Evolutionary conservation across 495 filamentous ascomycete species (phyloP), one percentile per base, ranked within the genome.

Genomic region (Penicillium robsamsonii): DNA sequence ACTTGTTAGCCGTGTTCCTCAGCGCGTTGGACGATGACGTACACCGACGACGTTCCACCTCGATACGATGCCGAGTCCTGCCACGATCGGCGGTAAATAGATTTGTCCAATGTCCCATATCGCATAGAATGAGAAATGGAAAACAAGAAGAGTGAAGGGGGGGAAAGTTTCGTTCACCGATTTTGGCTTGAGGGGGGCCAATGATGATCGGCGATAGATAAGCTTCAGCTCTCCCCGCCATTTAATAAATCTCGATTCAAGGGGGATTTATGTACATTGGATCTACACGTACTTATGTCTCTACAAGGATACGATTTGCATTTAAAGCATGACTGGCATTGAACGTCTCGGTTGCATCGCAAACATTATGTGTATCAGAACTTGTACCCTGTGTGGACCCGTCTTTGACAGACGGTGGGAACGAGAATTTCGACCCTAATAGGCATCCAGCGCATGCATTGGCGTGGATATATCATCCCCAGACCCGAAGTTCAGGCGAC

Each of bases 321-420:
- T 53, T 63, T 69, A 66, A 60, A 65, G 63, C 60, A 64, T 65
- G 69, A 70, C 64, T 69, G 61, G 64, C 67, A 69, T 67, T 69
- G 63, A 66, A 66, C 62, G 45, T 60, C 51, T 62, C 53, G 49
- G 56, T 61, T 61, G 56, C 65, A 68, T 70, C 63, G 62, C 67
- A 52, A 72, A 67, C 35, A 63, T 66, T 72, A 76, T 75, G 66
- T 76, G 74, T 70, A 76, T 71, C 68, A 70, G 68, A 70, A 69
- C 53, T 65, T 67, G 63, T 57, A 63, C 50, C 61, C 46, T 52
- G 42, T 53, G 58, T 45, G 40, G 33, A 50, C 38, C 58, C 27
- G 22, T 49, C 47, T 35, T 29, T 37, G 25, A 48, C 50, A 55
- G 58, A 58, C 35, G 50, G 22, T 52, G 53, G 50, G 49, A 42